Evolutionary conservation across 176 grass and related monocot species (phyloP).

Genomic region (Ensete ventricosum): DNA sequence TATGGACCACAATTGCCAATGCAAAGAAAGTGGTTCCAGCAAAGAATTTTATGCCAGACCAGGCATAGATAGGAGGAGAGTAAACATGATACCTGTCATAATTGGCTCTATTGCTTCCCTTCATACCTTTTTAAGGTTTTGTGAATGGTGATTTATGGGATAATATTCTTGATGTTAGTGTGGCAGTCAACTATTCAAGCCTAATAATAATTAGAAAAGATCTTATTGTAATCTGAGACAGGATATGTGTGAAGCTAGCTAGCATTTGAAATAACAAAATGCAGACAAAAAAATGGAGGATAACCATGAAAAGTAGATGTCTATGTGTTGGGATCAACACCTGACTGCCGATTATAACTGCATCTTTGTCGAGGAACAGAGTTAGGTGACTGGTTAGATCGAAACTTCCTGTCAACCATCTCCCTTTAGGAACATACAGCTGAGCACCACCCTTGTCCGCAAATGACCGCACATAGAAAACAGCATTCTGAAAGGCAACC

Average conservation of each 20-base stretch:
- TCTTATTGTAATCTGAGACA: not conserved
- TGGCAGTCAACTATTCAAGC: not conserved
- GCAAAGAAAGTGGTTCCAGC: not conserved
- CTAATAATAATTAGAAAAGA: not conserved
- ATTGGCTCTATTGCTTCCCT: too few relatives aligned
- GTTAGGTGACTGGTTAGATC: constrained; percentile 90
- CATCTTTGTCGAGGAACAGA: constrained; percentile 67
- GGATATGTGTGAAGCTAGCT: not conserved
- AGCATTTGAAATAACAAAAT: not conserved
- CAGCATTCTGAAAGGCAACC: constrained; percentile 79
- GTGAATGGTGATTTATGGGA: not conserved
- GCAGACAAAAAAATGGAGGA: not conserved
- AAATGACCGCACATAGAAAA: constrained; percentile 81
- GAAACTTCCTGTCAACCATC: constrained; percentile 95
- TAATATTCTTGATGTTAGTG: not conserved
- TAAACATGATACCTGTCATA: not conserved
- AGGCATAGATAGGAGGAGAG: not conserved
- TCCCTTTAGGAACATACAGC: constrained; percentile 75
- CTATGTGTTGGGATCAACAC: constrained; percentile 16
- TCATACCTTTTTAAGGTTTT: too few relatives aligned
- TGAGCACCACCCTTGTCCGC: constrained; percentile 89
- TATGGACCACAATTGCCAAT: not conserved
- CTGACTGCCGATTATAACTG: constrained; percentile 59
- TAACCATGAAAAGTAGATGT: not conserved
- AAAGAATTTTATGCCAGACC: not conserved